These are phyloP conservation scores for Castanopsis chinensis DNA, from an alignment of 306 rosid species.

Conservation along the genomic window DNA sequence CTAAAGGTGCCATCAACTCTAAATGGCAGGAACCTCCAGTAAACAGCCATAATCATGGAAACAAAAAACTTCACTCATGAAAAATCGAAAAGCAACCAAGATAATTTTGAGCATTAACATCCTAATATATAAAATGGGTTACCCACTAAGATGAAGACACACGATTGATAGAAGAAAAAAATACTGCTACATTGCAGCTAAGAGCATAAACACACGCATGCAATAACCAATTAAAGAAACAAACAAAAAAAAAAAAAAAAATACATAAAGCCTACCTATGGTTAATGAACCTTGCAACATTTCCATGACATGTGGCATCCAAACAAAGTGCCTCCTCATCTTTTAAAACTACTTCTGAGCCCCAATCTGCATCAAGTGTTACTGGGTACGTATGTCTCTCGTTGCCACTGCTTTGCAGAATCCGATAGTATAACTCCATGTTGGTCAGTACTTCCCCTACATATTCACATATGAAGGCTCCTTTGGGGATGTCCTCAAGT, in stretches of 20 bases:
- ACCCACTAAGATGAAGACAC: not conserved
- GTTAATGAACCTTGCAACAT: conserved; percentile 92
- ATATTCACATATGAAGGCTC: conserved; percentile 82
- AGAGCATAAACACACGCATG: not conserved
- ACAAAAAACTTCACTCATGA: not conserved
- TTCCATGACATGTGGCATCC: conserved; percentile 85
- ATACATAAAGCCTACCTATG: conserved; percentile 56
- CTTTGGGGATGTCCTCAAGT: conserved; percentile 68
- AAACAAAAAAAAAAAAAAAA: too few species aligned
- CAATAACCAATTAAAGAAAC: too few species aligned
- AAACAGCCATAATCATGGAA: conserved; percentile 5
- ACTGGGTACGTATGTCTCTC: conserved; percentile 91
- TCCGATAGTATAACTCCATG: conserved; percentile 69
- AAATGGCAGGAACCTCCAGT: not conserved
- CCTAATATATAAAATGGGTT: not conserved
- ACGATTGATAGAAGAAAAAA: too few species aligned
- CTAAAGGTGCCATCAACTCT: not conserved
- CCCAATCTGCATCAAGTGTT: conserved; percentile 93
- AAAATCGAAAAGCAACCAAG: not conserved
- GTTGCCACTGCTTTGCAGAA: conserved; percentile 28
- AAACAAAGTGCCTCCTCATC: conserved; percentile 94
- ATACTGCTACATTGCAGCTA: not conserved
- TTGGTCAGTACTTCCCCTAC: conserved; percentile 86
- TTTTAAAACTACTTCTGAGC: conserved; percentile 60
- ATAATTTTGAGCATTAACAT: not conserved